Conservation (phyloP, 495 filamentous ascomycete species). For the Neurospora hispaniola region DNA sequence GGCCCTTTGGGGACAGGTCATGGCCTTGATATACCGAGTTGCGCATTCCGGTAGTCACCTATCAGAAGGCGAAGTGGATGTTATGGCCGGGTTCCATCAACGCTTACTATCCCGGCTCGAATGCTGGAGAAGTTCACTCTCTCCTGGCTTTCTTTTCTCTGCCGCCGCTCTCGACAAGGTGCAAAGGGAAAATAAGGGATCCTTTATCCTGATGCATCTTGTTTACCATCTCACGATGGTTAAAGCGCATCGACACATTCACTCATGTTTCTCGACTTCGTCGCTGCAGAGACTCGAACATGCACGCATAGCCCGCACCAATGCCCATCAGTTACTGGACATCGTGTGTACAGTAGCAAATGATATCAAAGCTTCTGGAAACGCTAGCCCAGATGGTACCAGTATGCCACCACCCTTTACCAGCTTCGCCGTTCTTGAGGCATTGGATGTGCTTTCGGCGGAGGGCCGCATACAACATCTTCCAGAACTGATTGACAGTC, state of each 20-base stretch:
- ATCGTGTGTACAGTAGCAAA: slow-evolving; percentile 14
- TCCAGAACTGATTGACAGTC: slow-evolving; percentile 9
- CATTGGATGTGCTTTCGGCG: slow-evolving; percentile 18
- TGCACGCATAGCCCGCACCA: slow-evolving; percentile 1
- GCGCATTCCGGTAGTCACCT: slow-evolving; percentile 31
- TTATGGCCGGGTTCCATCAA: slow-evolving; percentile 40
- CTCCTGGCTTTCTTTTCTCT: slow-evolving; percentile 33
- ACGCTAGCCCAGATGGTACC: slow-evolving; percentile 1
- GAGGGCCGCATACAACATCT: slow-evolving; percentile 14
- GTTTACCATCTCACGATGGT: slow-evolving; percentile 51
- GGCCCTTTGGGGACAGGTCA: slow-evolving; percentile 54
- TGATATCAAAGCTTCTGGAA: neutral
- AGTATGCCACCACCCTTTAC: slow-evolving; percentile 14
- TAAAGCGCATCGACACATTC: slow-evolving; percentile 50
- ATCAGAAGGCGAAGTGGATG: slow-evolving; percentile 8
- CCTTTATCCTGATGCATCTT: slow-evolving; percentile 50
- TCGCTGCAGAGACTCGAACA: slow-evolving; percentile 7
- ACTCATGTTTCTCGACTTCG: slow-evolving; percentile 5
- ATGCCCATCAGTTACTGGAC: slow-evolving; percentile 8
- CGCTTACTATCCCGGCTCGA: slow-evolving; percentile 39
- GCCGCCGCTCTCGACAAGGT: slow-evolving; percentile 38
- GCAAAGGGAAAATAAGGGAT: slow-evolving; percentile 19
- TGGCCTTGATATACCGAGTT: slow-evolving; percentile 44
- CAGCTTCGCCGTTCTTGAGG: slow-evolving; percentile 16
- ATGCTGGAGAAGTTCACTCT: slow-evolving; percentile 39